Evolutionary conservation across 495 filamentous ascomycete species (phyloP).

Genomic region (Xylaria sp.): DNA sequence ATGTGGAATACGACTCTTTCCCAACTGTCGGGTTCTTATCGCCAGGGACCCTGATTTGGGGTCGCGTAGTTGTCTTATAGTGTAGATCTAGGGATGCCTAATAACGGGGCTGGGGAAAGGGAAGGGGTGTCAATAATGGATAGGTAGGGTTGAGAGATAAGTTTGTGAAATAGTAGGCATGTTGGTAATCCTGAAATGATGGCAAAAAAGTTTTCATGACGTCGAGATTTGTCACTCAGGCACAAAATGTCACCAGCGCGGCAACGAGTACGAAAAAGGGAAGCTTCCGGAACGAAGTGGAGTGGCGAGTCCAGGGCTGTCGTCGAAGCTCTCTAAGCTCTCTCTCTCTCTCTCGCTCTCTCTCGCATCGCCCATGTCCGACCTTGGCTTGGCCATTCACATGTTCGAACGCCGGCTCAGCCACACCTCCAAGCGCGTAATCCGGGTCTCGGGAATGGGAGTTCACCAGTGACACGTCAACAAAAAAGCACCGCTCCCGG

Average conservation of each 20-base stretch:
- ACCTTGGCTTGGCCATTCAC: constrained; percentile 22
- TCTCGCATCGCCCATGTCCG: constrained; percentile 22
- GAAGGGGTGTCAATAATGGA: constrained; percentile 16
- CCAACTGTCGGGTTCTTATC: constrained; percentile 21
- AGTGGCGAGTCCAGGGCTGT: constrained; percentile 8
- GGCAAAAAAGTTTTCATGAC: constrained; percentile 24
- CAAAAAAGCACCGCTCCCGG: constrained; percentile 16
- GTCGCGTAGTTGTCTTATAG: constrained; percentile 6
- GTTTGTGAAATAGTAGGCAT: background rate
- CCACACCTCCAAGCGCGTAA: constrained; percentile 23
- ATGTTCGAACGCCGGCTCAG: constrained; percentile 4
- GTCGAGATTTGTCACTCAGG: constrained; percentile 23
- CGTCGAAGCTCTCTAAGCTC: background rate
- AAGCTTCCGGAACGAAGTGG: constrained; percentile 29
- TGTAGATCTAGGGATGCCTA: constrained; percentile 9
- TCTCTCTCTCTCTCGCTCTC: too few relatives aligned
- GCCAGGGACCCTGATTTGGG: background rate
- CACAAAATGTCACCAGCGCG: constrained; percentile 13
- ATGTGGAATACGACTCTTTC: constrained; percentile 11
- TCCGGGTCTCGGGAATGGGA: constrained; percentile 15
- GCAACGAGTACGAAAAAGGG: constrained; percentile 23
- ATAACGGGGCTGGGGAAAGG: background rate
- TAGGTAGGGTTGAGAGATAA: background rate
- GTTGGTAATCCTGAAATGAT: constrained; percentile 6
- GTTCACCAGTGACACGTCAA: constrained; percentile 31